Evolutionary conservation across 177 flowering plant genomes (phyloP), one percentile per base, ranked within the genome.

Genomic region (Vitis hybrid): DNA sequence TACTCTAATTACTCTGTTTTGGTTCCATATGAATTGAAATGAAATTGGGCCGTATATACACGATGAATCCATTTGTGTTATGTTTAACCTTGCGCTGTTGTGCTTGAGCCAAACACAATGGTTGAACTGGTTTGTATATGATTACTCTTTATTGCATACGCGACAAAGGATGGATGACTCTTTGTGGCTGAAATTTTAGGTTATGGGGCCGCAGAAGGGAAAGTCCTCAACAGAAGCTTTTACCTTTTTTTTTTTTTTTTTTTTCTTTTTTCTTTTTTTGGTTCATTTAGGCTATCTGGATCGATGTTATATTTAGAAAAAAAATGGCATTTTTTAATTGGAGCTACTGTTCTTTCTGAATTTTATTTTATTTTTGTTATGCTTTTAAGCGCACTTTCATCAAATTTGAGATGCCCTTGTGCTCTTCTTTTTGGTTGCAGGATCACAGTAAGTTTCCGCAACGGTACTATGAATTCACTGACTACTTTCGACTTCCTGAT

Each of bases 381-480:
- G n/a, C 6, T 17, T 32, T 26, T 49, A 3, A 12, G n/a, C 49
- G 51, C 26, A 19, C 11, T 57, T 6, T 57, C 60, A 57, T 57
- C 26, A 57, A 18, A 57, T 19, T 9, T 57, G 49, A 6, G 32
- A 4, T 12, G 30, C 21, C 34, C 11, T 61, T 67, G 6, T 32
- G n/a, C 51, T 67, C 49, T 67, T 34, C 12, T 34, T 69, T 57
- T 54, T 13, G 17, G 50, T 67, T 82, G 73, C 86, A 93, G 98
- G 95, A 92, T 77, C 98, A 85, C 66, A 83, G 93, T 12, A 69
- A 71, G 64, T 93, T 96, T 75, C 49, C 30, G 66, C 98, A 95
- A 81, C 88, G 99, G 0, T 95, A 93, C 65, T 95, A 89, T 84
- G 98, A 93, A 67, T 95, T 79, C 54, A 84, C 86, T 30, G 98